Conservation (phyloP, 495 filamentous ascomycete species). For the Rostrohypoxylon terebratum region DNA sequence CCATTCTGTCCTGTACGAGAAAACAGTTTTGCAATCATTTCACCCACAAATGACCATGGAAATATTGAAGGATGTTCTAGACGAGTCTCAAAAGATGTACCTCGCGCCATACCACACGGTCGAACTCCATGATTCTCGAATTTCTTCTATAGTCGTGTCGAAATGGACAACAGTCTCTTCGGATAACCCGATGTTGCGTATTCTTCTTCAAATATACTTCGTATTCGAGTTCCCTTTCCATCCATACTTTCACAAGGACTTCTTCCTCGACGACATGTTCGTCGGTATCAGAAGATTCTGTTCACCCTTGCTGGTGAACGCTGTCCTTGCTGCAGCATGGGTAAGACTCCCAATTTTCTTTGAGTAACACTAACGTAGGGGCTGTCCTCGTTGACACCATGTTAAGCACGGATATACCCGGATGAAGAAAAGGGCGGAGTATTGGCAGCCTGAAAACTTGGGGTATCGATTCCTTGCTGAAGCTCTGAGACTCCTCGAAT, state of each 20-base stretch:
- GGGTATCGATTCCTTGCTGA: conserved; percentile 57
- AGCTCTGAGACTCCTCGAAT: conserved; percentile 53
- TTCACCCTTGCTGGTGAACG: conserved; percentile 47
- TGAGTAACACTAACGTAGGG: not conserved
- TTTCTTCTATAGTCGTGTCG: conserved; percentile 33
- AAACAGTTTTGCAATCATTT: conserved; percentile 31
- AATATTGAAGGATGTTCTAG: not conserved
- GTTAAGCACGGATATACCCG: conserved; percentile 49
- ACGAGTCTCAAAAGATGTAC: conserved; percentile 37
- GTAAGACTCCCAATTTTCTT: conserved; percentile 40
- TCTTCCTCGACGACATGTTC: conserved; percentile 44
- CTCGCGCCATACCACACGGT: conserved; percentile 42
- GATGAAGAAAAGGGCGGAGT: conserved; percentile 48
- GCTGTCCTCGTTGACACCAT: conserved; percentile 1
- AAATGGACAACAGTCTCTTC: conserved; percentile 38
- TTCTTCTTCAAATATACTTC: conserved; percentile 42
- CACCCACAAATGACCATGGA: conserved; percentile 2
- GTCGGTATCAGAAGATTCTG: conserved; percentile 32
- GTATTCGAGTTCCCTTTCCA: conserved; percentile 40
- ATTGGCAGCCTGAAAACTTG: conserved; percentile 53
- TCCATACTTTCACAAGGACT: conserved; percentile 40
- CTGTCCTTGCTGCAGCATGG: conserved; percentile 50
- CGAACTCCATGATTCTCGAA: conserved; percentile 37
- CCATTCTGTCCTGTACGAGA: conserved; percentile 37
- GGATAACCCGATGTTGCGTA: conserved; percentile 39